Evolutionary conservation across 129 eudicot species (phyloP), one percentile per base, ranked within the genome.

Genomic region (Arctium lappa): DNA sequence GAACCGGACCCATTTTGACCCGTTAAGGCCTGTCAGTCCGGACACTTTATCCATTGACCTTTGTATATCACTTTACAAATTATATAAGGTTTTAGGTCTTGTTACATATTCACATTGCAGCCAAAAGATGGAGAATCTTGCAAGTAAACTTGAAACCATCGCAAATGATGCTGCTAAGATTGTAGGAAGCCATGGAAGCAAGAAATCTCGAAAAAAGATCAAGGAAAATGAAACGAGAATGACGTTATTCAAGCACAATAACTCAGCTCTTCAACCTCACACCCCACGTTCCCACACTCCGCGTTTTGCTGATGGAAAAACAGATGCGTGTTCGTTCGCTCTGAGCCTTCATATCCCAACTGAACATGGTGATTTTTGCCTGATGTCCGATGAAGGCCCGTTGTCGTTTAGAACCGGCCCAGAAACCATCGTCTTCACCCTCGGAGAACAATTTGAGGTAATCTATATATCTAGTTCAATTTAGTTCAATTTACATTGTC

Each of bases 361-460:
- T 0, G 94, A 87, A 30, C 82, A 71, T 46, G 87, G 87, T 5
- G 90, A 91, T 65, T 89, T 93, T 70, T 86, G 83, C 77, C 82
- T 88, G 3, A 33, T 85, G 3, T 79, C 92, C 1, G 89, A 84
- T 5, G 82, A 73, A 73, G 87, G 91, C 3, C 85, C 87, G 0
- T 46, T 83, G 38, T 87, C 91, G 1, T 87, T 91, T 42, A 75
- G 86, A 75, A 82, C 88, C 1, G 84, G 88, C 69, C 89, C 89
- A 0, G 90, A 86, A 18, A 89, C 92, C 0, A 88, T 91, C 27
- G 81, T 93, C 30, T 88, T 93, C 77, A 88, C 94, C 11, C 74
- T 93, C 40, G 96, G 97, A 44, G 90, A 86, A 75, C 88, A 86
- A 78, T 83, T 91, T 15, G 87, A 85, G 94, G 97, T 93, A 91